Evolutionary conservation across 2,329 filamentous ascomycete genomes (phyloP).

Genomic region (Aspergillus sojae): DNA sequence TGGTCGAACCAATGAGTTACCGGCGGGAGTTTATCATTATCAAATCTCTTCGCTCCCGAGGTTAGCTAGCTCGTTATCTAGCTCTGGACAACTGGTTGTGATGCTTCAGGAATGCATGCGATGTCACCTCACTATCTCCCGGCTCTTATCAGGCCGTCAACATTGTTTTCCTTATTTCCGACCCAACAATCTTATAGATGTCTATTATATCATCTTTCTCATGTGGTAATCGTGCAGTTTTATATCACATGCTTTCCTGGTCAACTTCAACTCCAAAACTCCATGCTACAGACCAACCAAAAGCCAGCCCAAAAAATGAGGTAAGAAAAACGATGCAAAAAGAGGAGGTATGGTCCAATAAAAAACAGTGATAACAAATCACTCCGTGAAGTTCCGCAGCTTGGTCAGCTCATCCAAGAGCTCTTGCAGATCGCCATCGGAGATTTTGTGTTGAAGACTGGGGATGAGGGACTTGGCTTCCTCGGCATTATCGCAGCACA

Average conservation of each 20-base stretch:
- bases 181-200: neutral
- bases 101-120: neutral
- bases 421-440: conserved; percentile 83
- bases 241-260: neutral
- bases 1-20: conserved; percentile 3
- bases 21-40: conserved; percentile 5
- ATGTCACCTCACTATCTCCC: conserved; percentile 7
- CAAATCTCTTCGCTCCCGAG: conserved; percentile 9
- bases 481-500: conserved; percentile 90
- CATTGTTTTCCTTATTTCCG: neutral
- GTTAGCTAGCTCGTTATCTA: neutral
- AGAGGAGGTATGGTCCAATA: conserved; percentile 9
- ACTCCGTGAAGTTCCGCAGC: conserved; percentile 58
- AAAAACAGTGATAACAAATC: conserved; percentile 1
- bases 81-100: neutral
- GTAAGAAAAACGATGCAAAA: neutral
- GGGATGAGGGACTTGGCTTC: conserved; percentile 97
- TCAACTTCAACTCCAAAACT: conserved; percentile 27
- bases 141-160: neutral
- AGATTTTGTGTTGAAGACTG: conserved; percentile 83
- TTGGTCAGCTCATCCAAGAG: conserved; percentile 90
- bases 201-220: neutral
- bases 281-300: conserved; percentile 25
- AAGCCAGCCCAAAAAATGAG: neutral
- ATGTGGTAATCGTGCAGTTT: neutral